Evolutionary conservation across 345 rosid species (phyloP), one percentile per base, ranked within the genome.

Genomic region (Hevea brasiliensis): DNA sequence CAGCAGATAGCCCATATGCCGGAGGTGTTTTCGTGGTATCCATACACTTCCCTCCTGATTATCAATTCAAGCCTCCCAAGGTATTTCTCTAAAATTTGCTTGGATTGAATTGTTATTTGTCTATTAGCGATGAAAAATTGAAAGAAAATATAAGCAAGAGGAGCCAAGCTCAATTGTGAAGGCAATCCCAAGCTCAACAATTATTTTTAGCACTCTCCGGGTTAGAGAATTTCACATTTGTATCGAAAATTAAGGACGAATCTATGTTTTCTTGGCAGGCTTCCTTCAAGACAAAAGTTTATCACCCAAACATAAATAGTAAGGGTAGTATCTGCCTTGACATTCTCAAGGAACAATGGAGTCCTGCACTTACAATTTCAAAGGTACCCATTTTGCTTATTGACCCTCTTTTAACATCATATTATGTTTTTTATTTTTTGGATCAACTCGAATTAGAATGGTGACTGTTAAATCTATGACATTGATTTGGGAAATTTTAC

Each of bases 341-440:
- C 76, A 73, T 64, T 63, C 76, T 73, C 54, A 73, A 73, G 35
- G 76, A 73, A 20, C 76, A 73, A 21, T 73, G 76, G 76, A 73
- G 76, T 20, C 76, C 76, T 45, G 76, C 76, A 29, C 55, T 73
- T 64, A 73, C 76, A 37, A 56, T 73, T 21, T 73, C 76, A 53
- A 73, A 73, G 76, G 76, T 73, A 23, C 68, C 7, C 5, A 14
- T 44, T 54, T 56, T 55, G 51, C 24, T 55, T 68, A 0, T 54
- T 37, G 20, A 29, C 8, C 37, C 37, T 4, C 4, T 4, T 32
- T 4, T 32, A 32, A 32, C 37, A 32, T 32, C 37, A 32, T 32
- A 32, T 32, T 32, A 32, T 32, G 37, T 4, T 32, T 4, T 32
- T 41, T 41, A 8, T n/a, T n/a, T n/a, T n/a, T n/a, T n/a, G n/a